Evolutionary conservation across 352 stramenopile species (phyloP).

Genomic region (Pythium diclinum): DNA sequence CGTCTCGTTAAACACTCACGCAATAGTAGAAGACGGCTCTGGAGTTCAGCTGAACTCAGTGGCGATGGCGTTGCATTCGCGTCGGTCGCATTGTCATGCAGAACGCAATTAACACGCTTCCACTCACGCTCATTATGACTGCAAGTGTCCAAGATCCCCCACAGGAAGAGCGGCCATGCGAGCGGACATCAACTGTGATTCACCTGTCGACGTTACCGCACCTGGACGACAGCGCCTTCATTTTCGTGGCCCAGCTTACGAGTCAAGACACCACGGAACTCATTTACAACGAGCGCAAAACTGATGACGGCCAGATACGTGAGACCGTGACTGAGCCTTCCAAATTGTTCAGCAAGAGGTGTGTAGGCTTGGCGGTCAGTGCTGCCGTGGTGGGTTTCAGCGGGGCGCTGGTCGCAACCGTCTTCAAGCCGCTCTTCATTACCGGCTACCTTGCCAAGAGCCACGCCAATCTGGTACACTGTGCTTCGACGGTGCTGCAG

Average conservation of each 20-base stretch:
- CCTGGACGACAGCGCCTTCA: slow-evolving; percentile 3
- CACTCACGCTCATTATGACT: too few relatives aligned
- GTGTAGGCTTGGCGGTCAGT: slow-evolving; percentile 5
- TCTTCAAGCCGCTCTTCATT: slow-evolving; percentile 14
- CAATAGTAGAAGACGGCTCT: too few relatives aligned
- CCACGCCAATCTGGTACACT: neutral
- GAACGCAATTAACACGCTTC: too few relatives aligned
- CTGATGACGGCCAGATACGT: slow-evolving; percentile 3
- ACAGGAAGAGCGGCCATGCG: too few relatives aligned
- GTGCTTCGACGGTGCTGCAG: slow-evolving; percentile 12
- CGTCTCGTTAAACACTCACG: too few relatives aligned
- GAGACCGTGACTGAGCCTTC: neutral
- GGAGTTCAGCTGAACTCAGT: too few relatives aligned
- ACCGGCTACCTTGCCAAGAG: neutral
- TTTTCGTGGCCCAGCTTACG: slow-evolving; percentile 11
- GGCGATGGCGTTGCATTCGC: too few relatives aligned
- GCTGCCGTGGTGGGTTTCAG: slow-evolving; percentile 3
- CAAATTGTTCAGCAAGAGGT: slow-evolving; percentile 1
- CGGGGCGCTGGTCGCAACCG: slow-evolving; percentile 5
- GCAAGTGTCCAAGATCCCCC: too few relatives aligned
- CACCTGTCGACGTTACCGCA: neutral
- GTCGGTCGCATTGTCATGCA: too few relatives aligned
- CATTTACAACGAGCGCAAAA: neutral
- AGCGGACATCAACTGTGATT: neutral
- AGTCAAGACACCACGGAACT: neutral